Percentiles rank a stretch among this genome's conserved stretches.
Evolutionary conservation across 1,139 yeast genomes (phyloP).

Genomic region (Geotrichum fermentans): DNA sequence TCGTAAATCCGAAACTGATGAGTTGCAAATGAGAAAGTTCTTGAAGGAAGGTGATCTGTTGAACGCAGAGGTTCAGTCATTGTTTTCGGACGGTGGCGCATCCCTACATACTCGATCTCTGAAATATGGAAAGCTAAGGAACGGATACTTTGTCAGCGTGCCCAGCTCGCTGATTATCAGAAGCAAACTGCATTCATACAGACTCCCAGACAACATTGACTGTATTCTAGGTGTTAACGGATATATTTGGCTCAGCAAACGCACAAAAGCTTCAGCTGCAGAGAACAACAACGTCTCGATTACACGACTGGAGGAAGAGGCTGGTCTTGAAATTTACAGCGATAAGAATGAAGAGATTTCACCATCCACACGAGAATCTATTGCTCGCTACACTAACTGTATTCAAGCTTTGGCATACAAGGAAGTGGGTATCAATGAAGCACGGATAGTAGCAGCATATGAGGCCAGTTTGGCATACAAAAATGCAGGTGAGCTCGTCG

Average conservation of each 20-base stretch:
- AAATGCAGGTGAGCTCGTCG: constrained; percentile 68
- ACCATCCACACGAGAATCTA: constrained; percentile 58
- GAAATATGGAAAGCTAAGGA: constrained; percentile 89
- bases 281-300: constrained; percentile 50
- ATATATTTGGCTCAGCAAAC: constrained; percentile 83
- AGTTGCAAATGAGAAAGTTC: constrained; percentile 89
- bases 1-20: constrained; percentile 91
- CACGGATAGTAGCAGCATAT: constrained; percentile 72
- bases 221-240: constrained; percentile 92
- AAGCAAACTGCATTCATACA: constrained; percentile 79
- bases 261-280: constrained; percentile 42
- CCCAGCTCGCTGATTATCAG: constrained; percentile 80
- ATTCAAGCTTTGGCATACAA: constrained; percentile 73
- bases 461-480: constrained; percentile 83
- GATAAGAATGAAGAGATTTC: constrained; percentile 78
- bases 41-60: constrained; percentile 95
- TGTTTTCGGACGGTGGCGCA: constrained; percentile 87
- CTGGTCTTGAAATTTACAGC: constrained; percentile 92
- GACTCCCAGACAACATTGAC: constrained; percentile 86
- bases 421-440: constrained; percentile 82
- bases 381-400: constrained; percentile 81
- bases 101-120: constrained; percentile 91
- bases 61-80: constrained; percentile 92
- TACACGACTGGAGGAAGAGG: constrained; percentile 86
- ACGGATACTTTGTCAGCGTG: constrained; percentile 76